A percentile compares a stretch with the other conserved stretches of the same genome.
phyloP scores from a whole-genome alignment of 768 basidiomycete genomes.

The Calvatia gigantea region DNA sequence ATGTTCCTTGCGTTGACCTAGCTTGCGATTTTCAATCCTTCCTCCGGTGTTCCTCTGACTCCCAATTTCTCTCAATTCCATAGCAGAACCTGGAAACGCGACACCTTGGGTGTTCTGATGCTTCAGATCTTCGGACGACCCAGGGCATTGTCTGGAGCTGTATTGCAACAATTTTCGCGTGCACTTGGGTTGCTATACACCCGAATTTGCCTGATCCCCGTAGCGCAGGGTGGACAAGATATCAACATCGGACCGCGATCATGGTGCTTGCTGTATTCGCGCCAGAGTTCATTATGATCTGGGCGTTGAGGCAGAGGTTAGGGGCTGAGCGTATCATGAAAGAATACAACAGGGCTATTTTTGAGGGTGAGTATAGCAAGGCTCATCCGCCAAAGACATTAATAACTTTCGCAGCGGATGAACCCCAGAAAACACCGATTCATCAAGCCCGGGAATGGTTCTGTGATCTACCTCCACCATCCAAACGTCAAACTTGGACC shows the following conservation, averaged over 20 bases:
- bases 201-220: conserved; percentile 14
- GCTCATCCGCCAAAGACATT: neutral
- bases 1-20: neutral
- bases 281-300: conserved; percentile 7
- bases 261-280: neutral
- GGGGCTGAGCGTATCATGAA: neutral
- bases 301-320: conserved; percentile 6
- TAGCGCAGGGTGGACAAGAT: neutral
- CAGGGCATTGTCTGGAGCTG: conserved; percentile 18
- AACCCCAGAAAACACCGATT: neutral
- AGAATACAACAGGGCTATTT: neutral
- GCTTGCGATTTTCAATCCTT: neutral
- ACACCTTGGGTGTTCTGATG: neutral
- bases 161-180: conserved; percentile 17
- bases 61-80: neutral
- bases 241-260: neutral
- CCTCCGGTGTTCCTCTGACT: neutral
- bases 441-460: neutral
- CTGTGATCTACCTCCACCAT: neutral
- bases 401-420: too few species aligned
- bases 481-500: neutral
- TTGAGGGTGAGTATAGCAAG: neutral
- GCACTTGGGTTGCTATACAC: conserved; percentile 20
- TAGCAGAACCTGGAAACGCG: neutral
- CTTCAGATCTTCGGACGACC: neutral